These are phyloP conservation scores for Pelagophyceae sp. DNA, from an alignment of 352 stramenopile species.

Conservation along the genomic window DNA sequence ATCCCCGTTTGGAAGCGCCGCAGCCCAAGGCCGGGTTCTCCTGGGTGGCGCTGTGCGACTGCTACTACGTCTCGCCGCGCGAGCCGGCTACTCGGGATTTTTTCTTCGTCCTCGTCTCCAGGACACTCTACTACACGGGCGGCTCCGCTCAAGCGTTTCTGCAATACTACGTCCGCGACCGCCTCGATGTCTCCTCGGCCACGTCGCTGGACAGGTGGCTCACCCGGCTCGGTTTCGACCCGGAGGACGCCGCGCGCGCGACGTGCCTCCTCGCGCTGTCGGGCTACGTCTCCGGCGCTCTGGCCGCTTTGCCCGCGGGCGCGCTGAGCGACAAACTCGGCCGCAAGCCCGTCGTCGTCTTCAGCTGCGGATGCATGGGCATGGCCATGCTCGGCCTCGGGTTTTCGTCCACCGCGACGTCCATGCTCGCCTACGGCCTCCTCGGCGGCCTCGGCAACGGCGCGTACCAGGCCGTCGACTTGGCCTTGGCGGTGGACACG, in stretches of 20 bases:
- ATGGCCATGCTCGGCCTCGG: constrained; percentile 23
- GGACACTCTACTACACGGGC: constrained; percentile 28
- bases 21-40: not conserved
- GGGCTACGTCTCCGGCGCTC: constrained; percentile 6
- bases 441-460: constrained; percentile 26
- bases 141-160: constrained; percentile 29
- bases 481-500: constrained; percentile 24
- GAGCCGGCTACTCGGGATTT: constrained; percentile 21
- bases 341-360: constrained; percentile 23
- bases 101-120: constrained; percentile 20
- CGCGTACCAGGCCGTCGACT: constrained; percentile 27
- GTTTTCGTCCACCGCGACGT: constrained; percentile 11
- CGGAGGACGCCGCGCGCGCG: constrained; percentile 17
- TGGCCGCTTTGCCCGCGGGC: constrained; percentile 20
- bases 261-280: constrained; percentile 13
- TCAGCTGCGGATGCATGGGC: constrained; percentile 24
- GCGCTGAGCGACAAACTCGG: constrained; percentile 21
- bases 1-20: too few species aligned
- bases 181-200: not conserved
- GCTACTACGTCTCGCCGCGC: constrained; percentile 25
- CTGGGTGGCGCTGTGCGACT: constrained; percentile 17
- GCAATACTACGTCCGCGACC: constrained; percentile 28
- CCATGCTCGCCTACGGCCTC: constrained; percentile 21
- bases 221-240: not conserved
- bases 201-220: not conserved